phyloP scores from a whole-genome alignment of 179 eudicot species.

The Silene noctiflora region DNA sequence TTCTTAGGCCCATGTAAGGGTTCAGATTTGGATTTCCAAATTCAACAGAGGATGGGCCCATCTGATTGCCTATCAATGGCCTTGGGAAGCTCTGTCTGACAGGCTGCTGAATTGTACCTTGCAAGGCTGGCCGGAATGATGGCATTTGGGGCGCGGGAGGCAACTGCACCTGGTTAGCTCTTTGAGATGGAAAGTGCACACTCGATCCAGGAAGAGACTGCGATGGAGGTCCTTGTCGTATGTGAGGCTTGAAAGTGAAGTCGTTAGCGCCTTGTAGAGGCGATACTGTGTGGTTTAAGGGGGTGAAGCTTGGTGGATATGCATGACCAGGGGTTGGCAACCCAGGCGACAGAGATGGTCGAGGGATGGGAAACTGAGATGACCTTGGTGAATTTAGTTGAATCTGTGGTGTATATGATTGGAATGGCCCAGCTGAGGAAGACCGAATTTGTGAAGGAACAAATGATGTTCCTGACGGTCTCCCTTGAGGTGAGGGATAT shows the following conservation, averaged over 20 bases:
- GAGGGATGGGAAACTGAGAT: slow-evolving; percentile 32
- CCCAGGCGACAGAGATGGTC: slow-evolving; percentile 36
- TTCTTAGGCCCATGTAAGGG: slow-evolving; percentile 51
- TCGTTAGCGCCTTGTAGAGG: slow-evolving; percentile 51
- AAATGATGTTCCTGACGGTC: slow-evolving; percentile 27
- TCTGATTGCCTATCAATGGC: slow-evolving; percentile 40
- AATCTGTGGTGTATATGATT: slow-evolving; percentile 27
- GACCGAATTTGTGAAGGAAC: slow-evolving; percentile 37
- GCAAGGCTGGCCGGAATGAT: slow-evolving; percentile 47
- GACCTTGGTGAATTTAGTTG: slow-evolving; percentile 32
- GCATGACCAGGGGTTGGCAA: slow-evolving; percentile 28
- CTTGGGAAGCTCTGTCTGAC: slow-evolving; percentile 47
- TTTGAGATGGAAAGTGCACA: slow-evolving; percentile 37
- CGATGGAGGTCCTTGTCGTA: slow-evolving; percentile 43
- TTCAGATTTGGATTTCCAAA: slow-evolving; percentile 32
- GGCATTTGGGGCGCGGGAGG: slow-evolving; percentile 46
- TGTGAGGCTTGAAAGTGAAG: slow-evolving; percentile 77
- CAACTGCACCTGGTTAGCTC: slow-evolving; percentile 30
- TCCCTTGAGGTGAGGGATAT: slow-evolving; percentile 30
- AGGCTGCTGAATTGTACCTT: slow-evolving; percentile 34
- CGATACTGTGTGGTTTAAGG: slow-evolving; percentile 38
- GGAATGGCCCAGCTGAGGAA: slow-evolving; percentile 34
- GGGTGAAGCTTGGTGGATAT: slow-evolving; percentile 49
- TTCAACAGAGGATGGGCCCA: slow-evolving; percentile 47
- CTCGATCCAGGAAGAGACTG: slow-evolving; percentile 42